Evolutionary conservation across 306 rosid species (phyloP).

Genomic region (Prosopis cineraria): DNA sequence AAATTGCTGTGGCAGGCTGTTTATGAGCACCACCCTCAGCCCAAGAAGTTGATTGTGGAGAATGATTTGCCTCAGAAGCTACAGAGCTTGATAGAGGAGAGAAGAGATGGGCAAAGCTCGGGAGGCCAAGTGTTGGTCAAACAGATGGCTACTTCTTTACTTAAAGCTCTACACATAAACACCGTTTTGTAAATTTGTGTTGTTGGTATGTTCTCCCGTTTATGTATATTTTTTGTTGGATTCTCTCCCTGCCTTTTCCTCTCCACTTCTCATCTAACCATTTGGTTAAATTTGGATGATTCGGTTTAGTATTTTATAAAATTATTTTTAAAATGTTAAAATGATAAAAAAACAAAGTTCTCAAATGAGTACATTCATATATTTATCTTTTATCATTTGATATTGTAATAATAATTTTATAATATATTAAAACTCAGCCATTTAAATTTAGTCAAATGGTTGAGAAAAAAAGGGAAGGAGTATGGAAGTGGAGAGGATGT

Average conservation of each 20-base stretch:
- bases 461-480: not conserved
- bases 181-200: constrained; percentile 77
- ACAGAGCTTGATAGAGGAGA: constrained; percentile 88
- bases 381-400: too few species aligned
- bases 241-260: not conserved
- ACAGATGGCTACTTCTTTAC: constrained; percentile 98
- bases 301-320: not conserved
- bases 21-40: constrained; percentile 97
- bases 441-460: too few species aligned
- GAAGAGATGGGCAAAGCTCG: constrained; percentile 88
- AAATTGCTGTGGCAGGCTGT: constrained; percentile 68
- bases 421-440: too few species aligned
- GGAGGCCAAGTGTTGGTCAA: constrained; percentile 95
- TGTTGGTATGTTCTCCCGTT: constrained; percentile 13
- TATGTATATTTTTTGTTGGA: constrained; percentile 28
- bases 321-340: not conserved
- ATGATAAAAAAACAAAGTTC: not conserved
- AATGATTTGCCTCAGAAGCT: constrained; percentile 95
- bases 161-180: constrained; percentile 94
- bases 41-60: constrained; percentile 98
- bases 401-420: too few species aligned
- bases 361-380: too few species aligned
- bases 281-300: not conserved
- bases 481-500: not conserved
- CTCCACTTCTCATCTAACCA: not conserved